Evolutionary conservation across 768 basidiomycete genomes (phyloP).

Genomic region (Lepiota venenata): DNA sequence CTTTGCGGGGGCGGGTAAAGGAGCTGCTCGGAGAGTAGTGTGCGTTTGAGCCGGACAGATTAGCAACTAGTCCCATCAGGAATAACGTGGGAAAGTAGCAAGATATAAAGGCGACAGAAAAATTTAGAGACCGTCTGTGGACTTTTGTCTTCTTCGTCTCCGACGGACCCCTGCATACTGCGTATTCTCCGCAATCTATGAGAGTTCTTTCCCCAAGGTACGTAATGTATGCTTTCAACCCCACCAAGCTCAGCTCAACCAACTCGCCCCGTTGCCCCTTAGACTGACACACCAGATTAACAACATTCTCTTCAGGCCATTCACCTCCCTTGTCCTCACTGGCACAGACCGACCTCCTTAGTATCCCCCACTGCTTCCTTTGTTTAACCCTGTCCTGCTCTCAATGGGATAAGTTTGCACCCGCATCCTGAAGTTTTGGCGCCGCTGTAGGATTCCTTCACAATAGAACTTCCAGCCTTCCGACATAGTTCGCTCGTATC

Average conservation of each 20-base stretch:
- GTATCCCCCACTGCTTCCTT: conserved; percentile 27
- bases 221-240: conserved; percentile 14
- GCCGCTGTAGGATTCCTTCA: conserved; percentile 29
- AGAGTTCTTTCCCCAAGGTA: conserved; percentile 39
- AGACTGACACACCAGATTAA: conserved; percentile 48
- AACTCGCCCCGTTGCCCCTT: conserved; percentile 13
- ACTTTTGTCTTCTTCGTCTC: conserved; percentile 7
- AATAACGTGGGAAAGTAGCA: conserved; percentile 15
- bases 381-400: conserved; percentile 28
- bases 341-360: conserved; percentile 82
- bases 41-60: neutral
- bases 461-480: conserved; percentile 19
- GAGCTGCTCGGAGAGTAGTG: conserved; percentile 24
- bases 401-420: conserved; percentile 52
- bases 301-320: conserved; percentile 61
- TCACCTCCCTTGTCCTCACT: conserved; percentile 47
- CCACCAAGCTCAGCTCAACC: conserved; percentile 8
- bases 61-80: neutral
- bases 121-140: conserved; percentile 9
- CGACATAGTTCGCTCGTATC: conserved; percentile 7
- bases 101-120: conserved; percentile 8
- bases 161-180: conserved; percentile 8
- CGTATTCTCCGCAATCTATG: conserved; percentile 44
- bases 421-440: conserved; percentile 33
- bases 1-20: conserved; percentile 43